Evolutionary conservation across 2,329 filamentous ascomycete species (phyloP).

Genomic region (Exophiala sp.): DNA sequence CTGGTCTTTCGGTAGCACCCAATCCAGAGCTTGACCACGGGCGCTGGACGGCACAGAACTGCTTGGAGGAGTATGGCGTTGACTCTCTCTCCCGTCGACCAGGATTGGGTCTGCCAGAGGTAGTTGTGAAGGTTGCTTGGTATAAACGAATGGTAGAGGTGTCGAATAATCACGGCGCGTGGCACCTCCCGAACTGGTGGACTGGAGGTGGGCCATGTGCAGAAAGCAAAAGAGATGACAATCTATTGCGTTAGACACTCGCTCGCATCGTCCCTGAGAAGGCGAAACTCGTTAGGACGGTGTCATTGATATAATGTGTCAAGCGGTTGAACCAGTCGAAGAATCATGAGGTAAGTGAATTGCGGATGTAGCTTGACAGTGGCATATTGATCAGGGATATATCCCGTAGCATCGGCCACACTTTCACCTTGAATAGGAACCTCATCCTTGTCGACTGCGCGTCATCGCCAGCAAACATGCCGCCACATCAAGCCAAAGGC

Average conservation of each 20-base stretch:
- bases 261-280: neutral
- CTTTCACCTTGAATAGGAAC: neutral
- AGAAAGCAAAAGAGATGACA: neutral
- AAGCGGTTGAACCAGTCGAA: neutral
- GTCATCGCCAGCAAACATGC: neutral
- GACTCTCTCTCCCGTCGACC: neutral
- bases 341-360: neutral
- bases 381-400: neutral
- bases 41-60: neutral
- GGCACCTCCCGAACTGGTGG: neutral
- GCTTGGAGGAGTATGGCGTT: neutral
- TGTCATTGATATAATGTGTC: too few relatives aligned
- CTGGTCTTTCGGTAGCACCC: neutral
- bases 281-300: too few relatives aligned
- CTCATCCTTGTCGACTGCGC: neutral
- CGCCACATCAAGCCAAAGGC: neutral
- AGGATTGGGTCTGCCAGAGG: neutral
- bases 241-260: neutral
- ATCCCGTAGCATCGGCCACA: neutral
- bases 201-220: neutral
- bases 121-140: neutral
- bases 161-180: neutral
- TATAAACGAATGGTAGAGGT: neutral
- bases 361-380: neutral
- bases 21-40: neutral